phyloP scores from a whole-genome alignment of 148 eudicot species.

The Mesembryanthemum crystallinum region DNA sequence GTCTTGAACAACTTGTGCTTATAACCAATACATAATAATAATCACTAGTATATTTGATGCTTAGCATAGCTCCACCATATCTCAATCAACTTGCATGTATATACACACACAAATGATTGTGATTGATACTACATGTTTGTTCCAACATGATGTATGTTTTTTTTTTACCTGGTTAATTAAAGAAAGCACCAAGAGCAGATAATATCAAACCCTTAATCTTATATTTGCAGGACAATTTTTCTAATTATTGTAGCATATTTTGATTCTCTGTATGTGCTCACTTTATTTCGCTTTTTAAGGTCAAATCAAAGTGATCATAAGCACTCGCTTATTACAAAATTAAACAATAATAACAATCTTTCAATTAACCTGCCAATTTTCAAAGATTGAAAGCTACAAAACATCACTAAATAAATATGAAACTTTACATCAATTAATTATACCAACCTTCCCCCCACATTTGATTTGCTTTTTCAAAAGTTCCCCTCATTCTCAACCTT shows the following conservation, averaged over 20 bases:
- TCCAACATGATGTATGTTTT: not conserved
- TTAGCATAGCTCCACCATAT: not conserved
- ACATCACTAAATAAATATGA: not conserved
- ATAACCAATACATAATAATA: no score
- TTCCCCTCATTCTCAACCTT: not conserved
- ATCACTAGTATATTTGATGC: no score
- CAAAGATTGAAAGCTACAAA: constrained; percentile 16
- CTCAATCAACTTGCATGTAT: not conserved
- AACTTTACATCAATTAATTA: constrained; percentile 13
- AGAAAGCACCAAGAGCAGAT: no score
- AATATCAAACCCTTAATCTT: no score
- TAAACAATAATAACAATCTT: not conserved
- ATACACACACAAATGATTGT: not conserved
- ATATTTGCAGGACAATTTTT: no score
- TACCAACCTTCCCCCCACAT: not conserved
- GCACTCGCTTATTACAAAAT: not conserved
- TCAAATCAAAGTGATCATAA: constrained; percentile 6
- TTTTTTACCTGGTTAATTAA: no score
- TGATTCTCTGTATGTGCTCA: not conserved
- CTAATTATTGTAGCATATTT: no score
- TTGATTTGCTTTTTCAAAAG: not conserved
- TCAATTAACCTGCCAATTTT: constrained; percentile 1
- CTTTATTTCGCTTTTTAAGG: not conserved
- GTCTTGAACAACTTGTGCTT: no score
- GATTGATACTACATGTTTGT: no score